phyloP scores from a whole-genome alignment of 2,329 filamentous ascomycete species.

The Botrytis sinoallii region DNA sequence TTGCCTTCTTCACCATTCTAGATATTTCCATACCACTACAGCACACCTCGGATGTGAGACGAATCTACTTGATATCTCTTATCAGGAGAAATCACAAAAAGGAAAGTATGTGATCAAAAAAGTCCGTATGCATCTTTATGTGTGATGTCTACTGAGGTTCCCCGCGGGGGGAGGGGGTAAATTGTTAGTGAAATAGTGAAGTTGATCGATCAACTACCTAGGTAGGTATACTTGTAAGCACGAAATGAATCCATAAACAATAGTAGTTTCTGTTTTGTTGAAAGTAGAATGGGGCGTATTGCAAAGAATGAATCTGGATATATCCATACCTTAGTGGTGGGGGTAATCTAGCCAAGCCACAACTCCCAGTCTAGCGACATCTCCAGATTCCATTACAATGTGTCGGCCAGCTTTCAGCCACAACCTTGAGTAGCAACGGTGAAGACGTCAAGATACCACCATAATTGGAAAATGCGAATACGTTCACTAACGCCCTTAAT shows the following conservation, averaged over 20 bases:
- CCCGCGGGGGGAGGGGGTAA: too few relatives aligned
- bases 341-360: not conserved
- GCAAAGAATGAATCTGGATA: not conserved
- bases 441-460: not conserved
- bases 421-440: conserved; percentile 6
- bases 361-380: not conserved
- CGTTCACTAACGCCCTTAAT: not conserved
- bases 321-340: not conserved
- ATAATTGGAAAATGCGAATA: conserved; percentile 5
- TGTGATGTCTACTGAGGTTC: not conserved
- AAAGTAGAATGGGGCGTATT: not conserved
- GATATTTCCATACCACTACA: not conserved
- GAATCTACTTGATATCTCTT: not conserved
- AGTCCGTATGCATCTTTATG: not conserved
- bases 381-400: not conserved
- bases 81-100: not conserved
- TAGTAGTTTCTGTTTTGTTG: not conserved
- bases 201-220: not conserved
- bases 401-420: conserved; percentile 4
- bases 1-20: not conserved
- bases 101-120: not conserved
- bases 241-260: not conserved
- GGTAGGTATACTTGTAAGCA: not conserved
- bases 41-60: not conserved
- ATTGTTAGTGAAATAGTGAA: not conserved